Base-by-base conservation (phyloP, 371 early-diverging fungal species). In the Fennellomyces sp. region DNA sequence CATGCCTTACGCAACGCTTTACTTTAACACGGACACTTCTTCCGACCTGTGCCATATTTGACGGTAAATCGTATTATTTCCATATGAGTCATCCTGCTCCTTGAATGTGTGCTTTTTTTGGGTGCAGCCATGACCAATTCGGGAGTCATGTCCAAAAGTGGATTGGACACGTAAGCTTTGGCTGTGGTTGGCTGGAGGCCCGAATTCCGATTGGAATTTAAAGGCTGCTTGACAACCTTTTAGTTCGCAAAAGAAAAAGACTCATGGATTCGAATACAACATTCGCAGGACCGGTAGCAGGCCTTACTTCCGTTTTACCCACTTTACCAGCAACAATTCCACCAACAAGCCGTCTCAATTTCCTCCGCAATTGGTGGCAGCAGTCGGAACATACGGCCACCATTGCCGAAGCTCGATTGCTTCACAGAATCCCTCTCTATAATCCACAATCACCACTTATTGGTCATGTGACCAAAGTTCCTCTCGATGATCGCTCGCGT, bases 361-460 rank as follows among this genome's bases (percentile, higher is more conserved):
- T 78, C 57, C 39, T 78, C 25, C 64, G 65, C 19, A 69, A 70
- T 39, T 83, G 83, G 83, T 81, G 75, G 76, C 68, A 77, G 2
- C 66, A 78, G 26, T 77, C 80, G 7, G 81, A 77, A 38, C 69
- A 63, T 27, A 76, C 81, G 0, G 65, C 76, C 0, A 72, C 70
- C 52, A 69, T 76, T 23, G 75, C 83, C 10, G 80, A 83, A 61
- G 73, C 75, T 15, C 71, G 83, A 28, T 59, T 83, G 11, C 63
- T 83, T n/a, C 59, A 74, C 30, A 66, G 74, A 17, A 54, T 73
- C 28, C 73, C 75, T 53, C 73, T 67, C 55, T 78, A 77, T 45
- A 68, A 70, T 1, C 8, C 35, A 12, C 35, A 54, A 23, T 30
- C 48, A 30, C 57, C 67, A 15, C 49, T 73, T 58, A 23, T 69